These are phyloP conservation scores for Fusarium kyushuense DNA, from an alignment of 2,329 filamentous ascomycete genomes.

Conservation along the genomic window DNA sequence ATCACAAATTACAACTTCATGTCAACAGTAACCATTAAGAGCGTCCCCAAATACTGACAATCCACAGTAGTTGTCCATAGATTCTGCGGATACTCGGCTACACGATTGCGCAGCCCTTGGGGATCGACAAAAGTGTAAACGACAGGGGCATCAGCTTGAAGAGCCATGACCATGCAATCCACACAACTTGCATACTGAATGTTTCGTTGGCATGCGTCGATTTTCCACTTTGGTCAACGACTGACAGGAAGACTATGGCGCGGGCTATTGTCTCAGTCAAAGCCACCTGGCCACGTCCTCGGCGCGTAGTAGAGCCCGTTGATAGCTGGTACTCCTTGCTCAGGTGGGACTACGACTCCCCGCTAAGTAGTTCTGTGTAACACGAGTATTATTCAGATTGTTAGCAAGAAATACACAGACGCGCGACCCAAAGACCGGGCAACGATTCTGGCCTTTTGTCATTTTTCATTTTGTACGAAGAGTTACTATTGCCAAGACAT, in stretches of 20 bases:
- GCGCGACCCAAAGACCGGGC: background rate
- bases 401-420: background rate
- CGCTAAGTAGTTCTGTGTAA: background rate
- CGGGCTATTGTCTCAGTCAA: conserved; percentile 32
- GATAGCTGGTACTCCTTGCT: background rate
- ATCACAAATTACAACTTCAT: background rate
- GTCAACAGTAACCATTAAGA: background rate
- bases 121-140: conserved; percentile 12
- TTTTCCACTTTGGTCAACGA: conserved; percentile 16
- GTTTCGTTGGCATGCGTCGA: background rate
- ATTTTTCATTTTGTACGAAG: conserved; percentile 28
- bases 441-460: background rate
- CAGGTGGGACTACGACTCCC: conserved; percentile 1
- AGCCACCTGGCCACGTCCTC: conserved; percentile 22
- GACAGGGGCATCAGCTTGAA: conserved; percentile 9
- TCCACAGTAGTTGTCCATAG: background rate
- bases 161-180: background rate
- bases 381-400: background rate
- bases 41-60: background rate
- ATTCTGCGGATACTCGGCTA: background rate
- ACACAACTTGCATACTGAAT: conserved; percentile 6
- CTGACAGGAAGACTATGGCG: conserved; percentile 6
- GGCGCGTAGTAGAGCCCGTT: conserved; percentile 8
- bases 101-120: background rate
- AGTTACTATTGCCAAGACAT: background rate